Conservation (phyloP, 768 basidiomycete genomes). For the Termitomyces sp. region DNA sequence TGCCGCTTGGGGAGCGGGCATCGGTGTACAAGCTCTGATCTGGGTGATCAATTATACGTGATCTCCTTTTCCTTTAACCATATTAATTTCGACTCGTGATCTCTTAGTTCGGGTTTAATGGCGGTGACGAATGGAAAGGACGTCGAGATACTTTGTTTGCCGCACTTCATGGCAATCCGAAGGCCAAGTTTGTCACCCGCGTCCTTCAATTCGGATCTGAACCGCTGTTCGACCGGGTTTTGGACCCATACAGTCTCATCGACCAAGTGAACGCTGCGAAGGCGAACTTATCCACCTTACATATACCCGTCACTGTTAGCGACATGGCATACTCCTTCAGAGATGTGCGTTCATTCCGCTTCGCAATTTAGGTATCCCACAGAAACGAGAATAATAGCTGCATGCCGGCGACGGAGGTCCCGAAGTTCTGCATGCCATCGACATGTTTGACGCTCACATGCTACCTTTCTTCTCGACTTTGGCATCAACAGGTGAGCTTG, state of each 20-base stretch:
- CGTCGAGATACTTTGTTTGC: conserved; percentile 49
- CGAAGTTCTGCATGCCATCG: conserved; percentile 52
- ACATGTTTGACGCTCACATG: conserved; percentile 66
- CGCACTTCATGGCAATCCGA: conserved; percentile 52
- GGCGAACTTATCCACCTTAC: conserved; percentile 39
- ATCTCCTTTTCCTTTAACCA: no score
- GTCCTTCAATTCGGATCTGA: conserved; percentile 70
- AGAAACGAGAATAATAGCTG: conserved; percentile 14
- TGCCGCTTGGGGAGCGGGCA: conserved; percentile 62
- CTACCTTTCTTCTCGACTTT: conserved; percentile 68
- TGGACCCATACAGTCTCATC: conserved; percentile 44
- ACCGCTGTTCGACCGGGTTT: conserved; percentile 55
- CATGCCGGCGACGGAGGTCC: conserved; percentile 45
- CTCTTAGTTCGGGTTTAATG: conserved; percentile 43
- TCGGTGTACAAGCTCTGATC: conserved; percentile 70
- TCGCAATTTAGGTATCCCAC: background rate
- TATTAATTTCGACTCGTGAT: background rate
- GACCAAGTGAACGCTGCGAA: conserved; percentile 46
- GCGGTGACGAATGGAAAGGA: conserved; percentile 42
- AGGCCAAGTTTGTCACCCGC: conserved; percentile 60
- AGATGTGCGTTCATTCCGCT: conserved; percentile 21
- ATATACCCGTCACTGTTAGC: conserved; percentile 67
- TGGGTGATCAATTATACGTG: no score
- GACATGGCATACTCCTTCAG: conserved; percentile 60
- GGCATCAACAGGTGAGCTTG: conserved; percentile 49